phyloP scores from a whole-genome alignment of 2,329 filamentous ascomycete genomes.

The Aspergillus flavus region DNA sequence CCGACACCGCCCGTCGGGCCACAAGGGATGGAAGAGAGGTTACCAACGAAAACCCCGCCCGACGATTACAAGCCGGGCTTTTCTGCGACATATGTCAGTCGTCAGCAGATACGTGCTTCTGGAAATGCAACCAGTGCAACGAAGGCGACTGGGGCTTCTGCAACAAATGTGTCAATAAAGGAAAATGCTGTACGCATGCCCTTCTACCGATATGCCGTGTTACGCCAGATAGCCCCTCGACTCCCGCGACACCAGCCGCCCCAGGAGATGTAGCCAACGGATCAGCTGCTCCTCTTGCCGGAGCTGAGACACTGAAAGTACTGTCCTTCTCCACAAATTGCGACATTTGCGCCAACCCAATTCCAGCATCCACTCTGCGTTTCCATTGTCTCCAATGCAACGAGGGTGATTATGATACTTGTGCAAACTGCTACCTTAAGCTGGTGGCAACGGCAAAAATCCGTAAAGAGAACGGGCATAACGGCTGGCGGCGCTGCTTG shows the following conservation, averaged over 20 bases:
- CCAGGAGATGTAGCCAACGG: constrained; percentile 28
- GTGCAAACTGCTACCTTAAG: constrained; percentile 72
- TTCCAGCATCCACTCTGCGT: constrained; percentile 68
- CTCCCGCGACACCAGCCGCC: constrained; percentile 14
- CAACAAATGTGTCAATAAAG: constrained; percentile 81
- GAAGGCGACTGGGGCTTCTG: constrained; percentile 96
- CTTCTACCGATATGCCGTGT: constrained; percentile 73
- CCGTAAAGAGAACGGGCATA: constrained; percentile 71
- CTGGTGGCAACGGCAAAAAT: constrained; percentile 67
- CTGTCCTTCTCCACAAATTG: constrained; percentile 75
- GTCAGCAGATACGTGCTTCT: constrained; percentile 81
- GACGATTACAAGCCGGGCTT: constrained; percentile 73
- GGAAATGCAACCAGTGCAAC: constrained; percentile 86
- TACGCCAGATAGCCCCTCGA: constrained; percentile 36
- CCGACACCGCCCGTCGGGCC: constrained; percentile 28
- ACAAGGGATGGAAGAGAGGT: constrained; percentile 50
- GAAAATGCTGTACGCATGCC: constrained; percentile 77
- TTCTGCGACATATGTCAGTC: constrained; percentile 79
- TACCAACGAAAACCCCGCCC: constrained; percentile 68
- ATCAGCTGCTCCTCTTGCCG: constrained; percentile 36
- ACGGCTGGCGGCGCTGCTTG: constrained; percentile 82
- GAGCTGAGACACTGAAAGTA: constrained; percentile 61
- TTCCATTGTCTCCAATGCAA: constrained; percentile 81
- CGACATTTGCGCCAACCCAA: constrained; percentile 74
- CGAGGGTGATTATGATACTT: constrained; percentile 85